Conservation (phyloP, 768 basidiomycete species). For the Exidia glandulosa region DNA sequence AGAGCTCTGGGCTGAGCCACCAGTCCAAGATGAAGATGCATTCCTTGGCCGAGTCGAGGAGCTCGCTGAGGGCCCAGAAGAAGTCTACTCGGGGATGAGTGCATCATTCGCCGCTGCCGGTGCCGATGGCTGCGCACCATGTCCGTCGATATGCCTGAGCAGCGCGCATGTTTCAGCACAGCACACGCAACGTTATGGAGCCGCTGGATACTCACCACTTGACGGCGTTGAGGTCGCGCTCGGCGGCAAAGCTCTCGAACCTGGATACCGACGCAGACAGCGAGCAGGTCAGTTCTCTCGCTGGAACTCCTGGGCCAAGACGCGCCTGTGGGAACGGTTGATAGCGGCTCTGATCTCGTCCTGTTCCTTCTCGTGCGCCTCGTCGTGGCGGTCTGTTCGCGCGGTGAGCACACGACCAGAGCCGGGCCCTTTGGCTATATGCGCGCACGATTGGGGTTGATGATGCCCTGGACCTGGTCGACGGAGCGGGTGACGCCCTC, state of each 20-base stretch:
- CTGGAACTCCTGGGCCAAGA: not conserved
- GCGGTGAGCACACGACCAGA: not conserved
- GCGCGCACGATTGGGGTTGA: not conserved
- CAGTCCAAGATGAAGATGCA: slow-evolving; percentile 85
- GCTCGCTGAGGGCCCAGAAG: slow-evolving; percentile 87
- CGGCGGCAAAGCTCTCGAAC: slow-evolving; percentile 72
- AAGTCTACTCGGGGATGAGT: slow-evolving; percentile 51
- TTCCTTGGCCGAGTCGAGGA: slow-evolving; percentile 73
- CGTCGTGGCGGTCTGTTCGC: slow-evolving; percentile 48
- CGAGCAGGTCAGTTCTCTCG: not conserved
- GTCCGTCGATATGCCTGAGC: slow-evolving; percentile 78
- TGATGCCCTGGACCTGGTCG: slow-evolving; percentile 15
- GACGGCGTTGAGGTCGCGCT: slow-evolving; percentile 57
- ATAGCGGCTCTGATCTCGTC: slow-evolving; percentile 70
- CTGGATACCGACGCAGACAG: slow-evolving; percentile 26
- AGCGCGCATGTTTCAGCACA: not conserved
- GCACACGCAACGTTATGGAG: not conserved
- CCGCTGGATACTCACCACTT: slow-evolving; percentile 52
- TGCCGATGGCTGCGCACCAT: slow-evolving; percentile 27
- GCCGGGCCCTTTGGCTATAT: not conserved
- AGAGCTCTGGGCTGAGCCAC: slow-evolving; percentile 94
- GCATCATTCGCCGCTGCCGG: not conserved
- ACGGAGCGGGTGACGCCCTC: not conserved
- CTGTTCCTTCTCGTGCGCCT: slow-evolving; percentile 54
- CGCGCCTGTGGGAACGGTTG: slow-evolving; percentile 46